A percentile compares a stretch with the other conserved stretches of the same genome.
phyloP scores from a whole-genome alignment of 1,284 basidiomycete genomes.

The Microbotryomycetes sp. region DNA sequence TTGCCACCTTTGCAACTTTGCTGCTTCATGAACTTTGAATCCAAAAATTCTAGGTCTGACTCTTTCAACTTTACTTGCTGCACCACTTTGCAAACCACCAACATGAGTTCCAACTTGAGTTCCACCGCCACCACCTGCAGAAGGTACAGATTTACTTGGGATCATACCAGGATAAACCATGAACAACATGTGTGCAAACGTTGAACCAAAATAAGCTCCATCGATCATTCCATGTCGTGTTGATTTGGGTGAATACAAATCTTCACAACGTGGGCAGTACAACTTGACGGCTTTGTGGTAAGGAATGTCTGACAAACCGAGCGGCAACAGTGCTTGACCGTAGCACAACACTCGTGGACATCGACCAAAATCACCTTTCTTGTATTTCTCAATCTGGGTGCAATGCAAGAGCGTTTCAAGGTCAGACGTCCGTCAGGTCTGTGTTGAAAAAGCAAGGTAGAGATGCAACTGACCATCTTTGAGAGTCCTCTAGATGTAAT shows the following conservation, averaged over 20 bases:
- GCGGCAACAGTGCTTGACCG: constrained; percentile 84
- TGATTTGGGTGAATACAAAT: constrained; percentile 90
- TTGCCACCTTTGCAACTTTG: constrained; percentile 89
- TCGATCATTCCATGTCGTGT: constrained; percentile 91
- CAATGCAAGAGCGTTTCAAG: not conserved
- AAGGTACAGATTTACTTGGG: constrained; percentile 65
- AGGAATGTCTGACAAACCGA: constrained; percentile 85
- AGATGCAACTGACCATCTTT: constrained; percentile 58
- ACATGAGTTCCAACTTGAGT: constrained; percentile 44
- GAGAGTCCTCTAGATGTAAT: constrained; percentile 87
- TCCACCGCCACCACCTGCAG: constrained; percentile 30
- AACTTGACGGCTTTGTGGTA: constrained; percentile 96
- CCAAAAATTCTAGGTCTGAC: constrained; percentile 89
- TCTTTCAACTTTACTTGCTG: constrained; percentile 77
- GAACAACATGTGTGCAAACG: constrained; percentile 86
- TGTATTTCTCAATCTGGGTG: constrained; percentile 68
- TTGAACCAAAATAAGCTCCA: constrained; percentile 93
- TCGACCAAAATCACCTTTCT: constrained; percentile 89
- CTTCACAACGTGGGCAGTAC: constrained; percentile 92
- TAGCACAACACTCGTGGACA: constrained; percentile 92
- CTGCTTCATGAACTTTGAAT: constrained; percentile 85
- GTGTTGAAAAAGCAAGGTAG: not conserved
- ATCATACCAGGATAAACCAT: constrained; percentile 89
- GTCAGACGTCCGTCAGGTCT: accelerated
- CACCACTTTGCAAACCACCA: constrained; percentile 51